These are phyloP conservation scores for Colletotrichum scovillei DNA, from an alignment of 2,329 filamentous ascomycete genomes.

Conservation along the genomic window DNA sequence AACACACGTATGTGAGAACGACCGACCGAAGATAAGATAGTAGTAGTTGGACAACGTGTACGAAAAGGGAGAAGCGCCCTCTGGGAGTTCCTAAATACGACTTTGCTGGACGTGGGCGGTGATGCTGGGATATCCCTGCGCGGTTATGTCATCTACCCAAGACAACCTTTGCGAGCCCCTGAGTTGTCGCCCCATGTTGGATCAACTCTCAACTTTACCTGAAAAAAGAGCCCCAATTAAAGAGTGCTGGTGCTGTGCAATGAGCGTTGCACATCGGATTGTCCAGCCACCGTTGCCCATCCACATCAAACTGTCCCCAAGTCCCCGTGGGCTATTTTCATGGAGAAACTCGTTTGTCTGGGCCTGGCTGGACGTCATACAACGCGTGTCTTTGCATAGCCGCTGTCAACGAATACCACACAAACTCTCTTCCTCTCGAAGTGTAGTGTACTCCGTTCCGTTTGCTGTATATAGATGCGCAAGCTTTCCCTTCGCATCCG, in stretches of 20 bases:
- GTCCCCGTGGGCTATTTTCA: background rate
- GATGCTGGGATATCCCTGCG: slow-evolving; percentile 5
- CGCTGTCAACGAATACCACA: background rate
- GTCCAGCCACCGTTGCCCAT: background rate
- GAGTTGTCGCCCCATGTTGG: background rate
- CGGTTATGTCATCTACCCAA: slow-evolving; percentile 14
- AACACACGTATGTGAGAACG: background rate
- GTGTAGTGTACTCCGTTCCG: background rate
- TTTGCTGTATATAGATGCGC: background rate
- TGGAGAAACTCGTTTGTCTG: background rate
- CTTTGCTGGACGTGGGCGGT: background rate
- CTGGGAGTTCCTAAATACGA: slow-evolving; percentile 8
- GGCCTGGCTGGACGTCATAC: background rate
- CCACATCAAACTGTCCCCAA: background rate
- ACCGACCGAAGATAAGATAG: background rate
- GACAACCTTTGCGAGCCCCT: slow-evolving; percentile 1
- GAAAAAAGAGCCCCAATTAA: background rate
- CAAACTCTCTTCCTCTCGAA: background rate
- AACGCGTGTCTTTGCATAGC: slow-evolving; percentile 4
- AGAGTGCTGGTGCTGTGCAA: background rate
- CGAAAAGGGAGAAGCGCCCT: slow-evolving; percentile 12
- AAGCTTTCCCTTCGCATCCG: background rate
- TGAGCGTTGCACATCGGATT: background rate
- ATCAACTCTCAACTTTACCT: background rate
- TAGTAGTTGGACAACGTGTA: background rate